Conservation (phyloP, 768 basidiomycete genomes). For the Macrolepiota fuliginosa region DNA sequence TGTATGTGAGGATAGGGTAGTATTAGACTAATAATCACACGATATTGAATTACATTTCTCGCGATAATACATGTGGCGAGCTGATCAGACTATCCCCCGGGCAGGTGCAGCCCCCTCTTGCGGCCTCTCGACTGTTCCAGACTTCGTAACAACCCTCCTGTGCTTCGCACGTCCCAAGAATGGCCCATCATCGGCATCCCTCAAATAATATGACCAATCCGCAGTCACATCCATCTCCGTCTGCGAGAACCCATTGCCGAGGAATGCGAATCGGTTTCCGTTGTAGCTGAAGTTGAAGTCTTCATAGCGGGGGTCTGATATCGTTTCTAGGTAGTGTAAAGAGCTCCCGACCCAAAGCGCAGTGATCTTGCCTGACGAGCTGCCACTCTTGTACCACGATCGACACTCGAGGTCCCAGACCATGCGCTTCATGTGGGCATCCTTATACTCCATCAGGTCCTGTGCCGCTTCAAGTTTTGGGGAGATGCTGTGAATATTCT, state of each 20-base stretch:
- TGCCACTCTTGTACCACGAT: constrained; percentile 29
- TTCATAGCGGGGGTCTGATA: constrained; percentile 26
- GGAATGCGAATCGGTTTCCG: constrained; percentile 28
- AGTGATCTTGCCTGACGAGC: constrained; percentile 23
- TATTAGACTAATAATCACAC: too few species aligned
- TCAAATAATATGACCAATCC: constrained; percentile 28
- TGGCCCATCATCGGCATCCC: constrained; percentile 19
- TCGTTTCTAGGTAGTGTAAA: constrained; percentile 27
- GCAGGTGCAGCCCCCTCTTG: neutral
- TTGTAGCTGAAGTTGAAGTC: constrained; percentile 28
- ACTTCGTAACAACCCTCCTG: constrained; percentile 9
- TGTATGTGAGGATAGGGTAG: too few species aligned
- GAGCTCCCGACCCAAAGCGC: constrained; percentile 31
- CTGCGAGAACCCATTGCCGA: constrained; percentile 29
- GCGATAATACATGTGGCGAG: neutral
- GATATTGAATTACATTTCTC: neutral
- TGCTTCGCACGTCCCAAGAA: constrained; percentile 16
- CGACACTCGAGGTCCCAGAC: constrained; percentile 27
- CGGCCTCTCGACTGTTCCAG: neutral
- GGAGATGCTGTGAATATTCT: constrained; percentile 29
- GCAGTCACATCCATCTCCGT: constrained; percentile 26
- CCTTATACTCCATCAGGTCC: constrained; percentile 27
- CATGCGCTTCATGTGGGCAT: constrained; percentile 26
- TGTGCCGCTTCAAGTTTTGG: constrained; percentile 29
- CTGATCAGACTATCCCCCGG: neutral